These are phyloP conservation scores for Houttuynia cordata DNA, from an alignment of 164 flowering plant genomes.

Conservation along the genomic window DNA sequence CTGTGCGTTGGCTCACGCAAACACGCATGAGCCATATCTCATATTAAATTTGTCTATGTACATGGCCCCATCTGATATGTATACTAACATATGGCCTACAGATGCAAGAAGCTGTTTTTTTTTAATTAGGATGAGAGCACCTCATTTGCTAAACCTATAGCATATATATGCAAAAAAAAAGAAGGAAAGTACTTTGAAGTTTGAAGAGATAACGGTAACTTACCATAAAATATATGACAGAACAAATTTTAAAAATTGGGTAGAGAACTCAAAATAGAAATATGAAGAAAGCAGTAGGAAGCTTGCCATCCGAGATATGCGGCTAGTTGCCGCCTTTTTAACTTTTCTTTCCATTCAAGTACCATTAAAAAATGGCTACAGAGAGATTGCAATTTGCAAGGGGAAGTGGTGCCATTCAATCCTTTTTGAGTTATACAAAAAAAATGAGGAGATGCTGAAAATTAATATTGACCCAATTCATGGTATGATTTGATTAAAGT, in stretches of 20 bases:
- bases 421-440: not conserved
- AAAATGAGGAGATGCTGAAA: constrained; percentile 7
- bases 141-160: not conserved
- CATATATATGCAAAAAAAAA: too few relatives aligned
- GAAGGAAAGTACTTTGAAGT: not conserved
- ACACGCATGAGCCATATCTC: too few relatives aligned
- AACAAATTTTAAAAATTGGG: not conserved
- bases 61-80: too few relatives aligned
- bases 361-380: constrained; percentile 4
- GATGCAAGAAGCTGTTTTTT: too few relatives aligned
- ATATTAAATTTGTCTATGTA: too few relatives aligned
- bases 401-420: not conserved
- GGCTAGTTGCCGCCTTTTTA: constrained; percentile 61
- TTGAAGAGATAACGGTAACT: not conserved
- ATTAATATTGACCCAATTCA: constrained; percentile 16
- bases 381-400: not conserved
- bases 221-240: not conserved
- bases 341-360: constrained; percentile 14
- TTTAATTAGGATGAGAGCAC: too few relatives aligned
- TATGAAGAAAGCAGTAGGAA: constrained; percentile 9
- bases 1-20: too few relatives aligned
- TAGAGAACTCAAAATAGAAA: not conserved
- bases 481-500: constrained; percentile 8
- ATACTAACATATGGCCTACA: too few relatives aligned
- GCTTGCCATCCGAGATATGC: constrained; percentile 45